Conservation (phyloP, 352 stramenopile genomes). For the Globisporangium uncinulatum region DNA sequence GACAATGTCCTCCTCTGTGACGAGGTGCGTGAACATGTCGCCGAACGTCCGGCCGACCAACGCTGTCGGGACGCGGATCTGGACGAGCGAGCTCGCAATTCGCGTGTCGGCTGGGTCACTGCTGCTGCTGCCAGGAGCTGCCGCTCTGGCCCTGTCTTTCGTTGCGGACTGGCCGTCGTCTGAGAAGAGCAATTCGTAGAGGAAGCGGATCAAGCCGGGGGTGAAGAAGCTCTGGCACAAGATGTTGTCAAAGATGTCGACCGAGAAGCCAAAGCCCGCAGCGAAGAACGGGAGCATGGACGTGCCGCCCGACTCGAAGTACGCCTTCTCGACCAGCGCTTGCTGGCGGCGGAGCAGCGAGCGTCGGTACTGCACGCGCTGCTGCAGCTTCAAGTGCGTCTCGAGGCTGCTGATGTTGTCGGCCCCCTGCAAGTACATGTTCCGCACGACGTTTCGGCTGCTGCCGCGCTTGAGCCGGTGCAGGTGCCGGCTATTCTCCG, state of each 20-base stretch:
- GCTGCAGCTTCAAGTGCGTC: slow-evolving; percentile 31
- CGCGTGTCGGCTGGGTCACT: slow-evolving; percentile 1
- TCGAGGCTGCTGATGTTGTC: slow-evolving; percentile 27
- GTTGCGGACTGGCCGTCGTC: slow-evolving; percentile 31
- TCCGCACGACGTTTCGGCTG: slow-evolving; percentile 10
- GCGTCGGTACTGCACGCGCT: slow-evolving; percentile 31
- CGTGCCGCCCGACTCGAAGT: slow-evolving; percentile 39
- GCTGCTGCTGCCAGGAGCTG: neutral
- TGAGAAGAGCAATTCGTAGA: slow-evolving; percentile 58
- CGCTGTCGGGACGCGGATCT: slow-evolving; percentile 37
- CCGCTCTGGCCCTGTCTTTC: neutral
- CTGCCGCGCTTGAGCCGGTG: slow-evolving; percentile 13
- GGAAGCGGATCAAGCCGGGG: slow-evolving; percentile 49
- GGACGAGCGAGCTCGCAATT: slow-evolving; percentile 41
- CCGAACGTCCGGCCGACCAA: slow-evolving; percentile 46
- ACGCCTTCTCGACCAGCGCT: slow-evolving; percentile 26
- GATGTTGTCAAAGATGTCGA: slow-evolving; percentile 72
- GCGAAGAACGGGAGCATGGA: slow-evolving; percentile 58
- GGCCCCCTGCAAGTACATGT: slow-evolving; percentile 11
- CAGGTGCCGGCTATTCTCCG: slow-evolving; percentile 5
- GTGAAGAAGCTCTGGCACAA: slow-evolving; percentile 71
- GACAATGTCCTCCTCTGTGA: slow-evolving; percentile 36
- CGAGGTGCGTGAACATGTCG: slow-evolving; percentile 45
- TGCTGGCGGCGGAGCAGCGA: slow-evolving; percentile 36
- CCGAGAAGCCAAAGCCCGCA: slow-evolving; percentile 51